Base-by-base conservation (phyloP, 306 rosid species). In the Castanea mollissima region DNA sequence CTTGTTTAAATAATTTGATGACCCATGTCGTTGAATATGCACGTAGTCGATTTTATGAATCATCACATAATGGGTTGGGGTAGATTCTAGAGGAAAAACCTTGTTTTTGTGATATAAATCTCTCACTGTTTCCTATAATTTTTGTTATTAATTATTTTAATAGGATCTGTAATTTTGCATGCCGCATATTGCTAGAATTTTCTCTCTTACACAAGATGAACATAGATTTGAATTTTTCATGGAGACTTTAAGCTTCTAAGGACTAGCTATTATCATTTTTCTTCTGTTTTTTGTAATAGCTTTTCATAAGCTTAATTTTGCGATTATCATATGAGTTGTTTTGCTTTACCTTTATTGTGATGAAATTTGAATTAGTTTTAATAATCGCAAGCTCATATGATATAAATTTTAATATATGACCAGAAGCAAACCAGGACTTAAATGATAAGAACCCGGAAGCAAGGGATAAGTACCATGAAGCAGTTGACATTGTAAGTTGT, bases 401-500 rank as follows among this genome's bases (percentile, higher is more conserved):
- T 76, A 57, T 16, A 29, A 69, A 21, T 59, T n/a, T 69, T 58
- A 25, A 34, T 75, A 4, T 73, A 76, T 79, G 72, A 35, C 32
- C 97, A 92, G 97, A 78, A 73, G 77, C 73, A 18, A 82, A 86
- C 31, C 73, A 54, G 23, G 91, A 80, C 54, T 82, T 32, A 38
- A 32, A 75, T 75, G 73, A 73, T 62, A 84, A 31, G 78, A 78
- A 85, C 29, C 81, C 31, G 13, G 91, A 81, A 57, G 82, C 25
- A 31, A 32, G 76, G 79, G 70, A 73, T 67, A 84, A 35, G 82
- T 81, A n/a, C 63, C 80, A 84, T 38, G 91, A 84, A 78, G 88
- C 81, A 52, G 80, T 79, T 74, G 27, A 70, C 77, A 57, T 78
- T 52, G 98, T 94, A 87, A 89, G 97, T 88, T 44, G 70, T 49